phyloP scores from a whole-genome alignment of 257 asterid genomes.

The Solanum megistacrolobum region DNA sequence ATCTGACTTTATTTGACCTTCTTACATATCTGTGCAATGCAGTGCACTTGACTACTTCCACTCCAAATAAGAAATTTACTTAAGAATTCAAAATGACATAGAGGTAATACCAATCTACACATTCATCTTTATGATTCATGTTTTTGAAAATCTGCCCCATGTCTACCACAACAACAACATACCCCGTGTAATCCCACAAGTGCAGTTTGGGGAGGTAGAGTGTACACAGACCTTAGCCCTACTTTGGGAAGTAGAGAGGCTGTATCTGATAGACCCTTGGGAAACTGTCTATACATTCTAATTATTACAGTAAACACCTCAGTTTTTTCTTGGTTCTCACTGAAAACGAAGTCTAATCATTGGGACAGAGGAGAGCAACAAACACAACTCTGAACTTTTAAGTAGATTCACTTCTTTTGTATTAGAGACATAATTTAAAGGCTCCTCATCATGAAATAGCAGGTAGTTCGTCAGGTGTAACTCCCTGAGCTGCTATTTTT shows the following conservation, averaged over 20 bases:
- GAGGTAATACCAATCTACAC: not conserved
- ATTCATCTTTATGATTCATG: not conserved
- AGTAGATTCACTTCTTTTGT: not conserved
- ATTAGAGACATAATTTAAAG: not conserved
- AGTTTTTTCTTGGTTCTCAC: not conserved
- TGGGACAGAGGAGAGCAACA: not conserved
- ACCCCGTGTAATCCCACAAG: not conserved
- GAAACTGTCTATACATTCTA: not conserved
- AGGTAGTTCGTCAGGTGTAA: not conserved
- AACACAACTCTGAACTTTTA: not conserved
- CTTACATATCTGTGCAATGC: not conserved
- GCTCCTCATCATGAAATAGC: not conserved
- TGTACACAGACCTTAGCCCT: not conserved
- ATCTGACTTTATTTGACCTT: not conserved
- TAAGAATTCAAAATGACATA: not conserved
- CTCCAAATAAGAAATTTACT: not conserved
- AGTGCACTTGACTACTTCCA: not conserved
- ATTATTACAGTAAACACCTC: not conserved
- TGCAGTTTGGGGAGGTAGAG: not conserved
- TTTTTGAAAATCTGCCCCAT: not conserved
- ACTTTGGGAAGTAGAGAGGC: not conserved
- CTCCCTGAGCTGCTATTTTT: not conserved
- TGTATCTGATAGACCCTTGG: not conserved
- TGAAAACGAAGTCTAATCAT: not conserved
- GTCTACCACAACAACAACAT: not conserved